These are phyloP conservation scores for Rhytidhysteron rufulum DNA, from an alignment of 2,329 filamentous ascomycete species.

Conservation along the genomic window DNA sequence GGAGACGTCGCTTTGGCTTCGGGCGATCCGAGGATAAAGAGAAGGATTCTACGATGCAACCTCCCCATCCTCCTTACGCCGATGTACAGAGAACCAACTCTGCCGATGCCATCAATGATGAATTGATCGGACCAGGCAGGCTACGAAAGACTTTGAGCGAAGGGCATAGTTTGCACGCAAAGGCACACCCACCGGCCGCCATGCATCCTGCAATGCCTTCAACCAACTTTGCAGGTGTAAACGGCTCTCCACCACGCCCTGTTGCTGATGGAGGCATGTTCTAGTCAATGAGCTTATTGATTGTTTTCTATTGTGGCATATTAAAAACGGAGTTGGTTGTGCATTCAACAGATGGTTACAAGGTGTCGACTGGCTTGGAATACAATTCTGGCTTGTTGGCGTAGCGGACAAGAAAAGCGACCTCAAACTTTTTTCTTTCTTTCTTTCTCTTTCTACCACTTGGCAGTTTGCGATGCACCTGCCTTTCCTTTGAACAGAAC, in stretches of 20 bases:
- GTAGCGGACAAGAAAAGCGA: constrained; percentile 3
- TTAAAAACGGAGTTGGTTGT: too few species aligned
- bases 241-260: constrained; percentile 27
- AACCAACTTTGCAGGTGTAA: constrained; percentile 16
- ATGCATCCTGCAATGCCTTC: constrained; percentile 27
- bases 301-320: too few species aligned
- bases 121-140: constrained; percentile 29
- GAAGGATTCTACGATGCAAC: constrained; percentile 38
- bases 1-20: constrained; percentile 49
- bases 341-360: background rate
- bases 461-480: background rate
- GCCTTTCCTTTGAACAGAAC: background rate
- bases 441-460: background rate
- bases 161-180: constrained; percentile 45
- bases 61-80: constrained; percentile 28
- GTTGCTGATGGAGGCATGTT: constrained; percentile 35
- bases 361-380: background rate
- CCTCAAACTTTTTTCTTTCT: background rate
- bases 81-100: constrained; percentile 40
- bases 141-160: constrained; percentile 50
- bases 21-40: constrained; percentile 32
- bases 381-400: constrained; percentile 2
- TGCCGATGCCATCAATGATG: constrained; percentile 41
- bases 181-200: constrained; percentile 27
- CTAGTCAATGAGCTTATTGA: too few species aligned